Percentiles rank a stretch among this genome's conserved stretches.
phyloP scores from a whole-genome alignment of 805 yeast genomes.

The Saccharomycopsis selenospora region DNA sequence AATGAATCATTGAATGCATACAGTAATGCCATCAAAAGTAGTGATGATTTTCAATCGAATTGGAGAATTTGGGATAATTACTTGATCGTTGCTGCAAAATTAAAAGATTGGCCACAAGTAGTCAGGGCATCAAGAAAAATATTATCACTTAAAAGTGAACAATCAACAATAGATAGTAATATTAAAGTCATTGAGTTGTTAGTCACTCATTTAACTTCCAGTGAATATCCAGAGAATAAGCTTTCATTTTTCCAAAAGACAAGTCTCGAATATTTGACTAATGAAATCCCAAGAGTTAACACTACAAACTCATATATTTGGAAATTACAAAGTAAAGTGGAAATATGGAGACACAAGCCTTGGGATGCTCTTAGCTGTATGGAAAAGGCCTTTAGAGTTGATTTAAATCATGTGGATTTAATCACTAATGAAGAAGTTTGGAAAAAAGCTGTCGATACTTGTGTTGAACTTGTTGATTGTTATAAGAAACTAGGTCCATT shows the following conservation, averaged over 20 bases:
- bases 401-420: slow-evolving; percentile 56
- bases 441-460: slow-evolving; percentile 73
- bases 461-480: slow-evolving; percentile 74
- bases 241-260: slow-evolving; percentile 57
- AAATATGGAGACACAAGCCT: slow-evolving; percentile 78
- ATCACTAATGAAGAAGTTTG: slow-evolving; percentile 55
- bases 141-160: slow-evolving; percentile 46
- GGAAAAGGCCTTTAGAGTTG: slow-evolving; percentile 79
- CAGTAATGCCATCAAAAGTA: slow-evolving; percentile 64
- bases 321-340: slow-evolving; percentile 79
- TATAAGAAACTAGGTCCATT: slow-evolving; percentile 82
- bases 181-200: slow-evolving; percentile 67
- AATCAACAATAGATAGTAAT: slow-evolving; percentile 63
- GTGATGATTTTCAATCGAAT: slow-evolving; percentile 58
- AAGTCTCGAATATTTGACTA: slow-evolving; percentile 67
- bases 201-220: slow-evolving; percentile 52
- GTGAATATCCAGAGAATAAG: slow-evolving; percentile 40
- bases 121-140: slow-evolving; percentile 64
- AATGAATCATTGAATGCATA: slow-evolving; percentile 82
- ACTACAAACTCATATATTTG: slow-evolving; percentile 56
- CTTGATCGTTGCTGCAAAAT: slow-evolving; percentile 69
- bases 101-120: slow-evolving; percentile 86
- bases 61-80: slow-evolving; percentile 93
- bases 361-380: slow-evolving; percentile 83
- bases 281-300: slow-evolving; percentile 58